These are phyloP conservation scores for Lagenidium giganteum DNA, from an alignment of 352 stramenopile genomes.

Conservation along the genomic window DNA sequence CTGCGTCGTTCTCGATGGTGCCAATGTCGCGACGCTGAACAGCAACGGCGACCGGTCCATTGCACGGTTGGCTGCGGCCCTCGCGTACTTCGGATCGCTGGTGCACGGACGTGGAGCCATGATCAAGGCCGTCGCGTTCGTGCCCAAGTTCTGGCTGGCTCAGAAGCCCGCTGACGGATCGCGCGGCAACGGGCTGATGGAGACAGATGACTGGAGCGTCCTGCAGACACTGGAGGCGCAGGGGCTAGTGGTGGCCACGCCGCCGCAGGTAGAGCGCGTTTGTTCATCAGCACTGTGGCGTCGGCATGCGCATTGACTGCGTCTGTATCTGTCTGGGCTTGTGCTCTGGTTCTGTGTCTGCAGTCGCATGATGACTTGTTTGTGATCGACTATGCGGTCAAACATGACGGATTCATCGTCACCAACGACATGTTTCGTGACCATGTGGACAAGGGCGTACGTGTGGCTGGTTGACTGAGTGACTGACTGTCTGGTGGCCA, in stretches of 20 bases:
- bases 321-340: background rate
- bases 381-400: constrained; percentile 89
- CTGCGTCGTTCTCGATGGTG: constrained; percentile 63
- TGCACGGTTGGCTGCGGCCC: constrained; percentile 51
- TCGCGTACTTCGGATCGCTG: constrained; percentile 58
- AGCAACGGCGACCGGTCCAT: constrained; percentile 41
- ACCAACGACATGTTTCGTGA: constrained; percentile 93
- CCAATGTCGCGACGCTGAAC: constrained; percentile 73
- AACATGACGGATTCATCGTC: constrained; percentile 85
- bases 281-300: background rate
- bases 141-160: constrained; percentile 79
- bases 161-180: constrained; percentile 28
- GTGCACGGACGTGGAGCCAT: constrained; percentile 16
- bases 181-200: constrained; percentile 35
- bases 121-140: constrained; percentile 73
- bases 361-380: constrained; percentile 88
- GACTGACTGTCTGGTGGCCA: no score
- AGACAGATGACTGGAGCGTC: constrained; percentile 39
- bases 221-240: constrained; percentile 54
- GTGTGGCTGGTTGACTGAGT: no score
- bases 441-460: constrained; percentile 69
- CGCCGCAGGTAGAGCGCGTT: constrained; percentile 35
- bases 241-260: constrained; percentile 69
- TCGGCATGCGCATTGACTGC: background rate
- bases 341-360: background rate